Percentiles rank a stretch among this genome's conserved stretches.
Evolutionary conservation across 768 basidiomycete genomes (phyloP).

Genomic region (Termitomyces sp.): DNA sequence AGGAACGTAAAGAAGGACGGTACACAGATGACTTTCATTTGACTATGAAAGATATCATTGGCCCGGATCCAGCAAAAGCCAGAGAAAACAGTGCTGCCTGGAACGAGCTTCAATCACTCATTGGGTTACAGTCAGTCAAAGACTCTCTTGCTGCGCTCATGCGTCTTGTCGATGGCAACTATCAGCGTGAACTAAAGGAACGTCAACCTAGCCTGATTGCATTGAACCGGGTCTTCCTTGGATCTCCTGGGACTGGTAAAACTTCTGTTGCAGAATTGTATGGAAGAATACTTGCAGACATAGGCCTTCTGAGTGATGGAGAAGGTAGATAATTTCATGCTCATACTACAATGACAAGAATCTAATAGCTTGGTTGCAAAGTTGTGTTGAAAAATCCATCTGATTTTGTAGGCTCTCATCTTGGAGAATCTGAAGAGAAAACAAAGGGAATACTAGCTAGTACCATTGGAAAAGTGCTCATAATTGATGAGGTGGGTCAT

Average conservation of each 20-base stretch:
- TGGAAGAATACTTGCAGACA: background rate
- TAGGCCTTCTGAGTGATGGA: conserved; percentile 1
- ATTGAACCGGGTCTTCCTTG: background rate
- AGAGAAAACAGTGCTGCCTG: background rate
- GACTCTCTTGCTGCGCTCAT: conserved; percentile 33
- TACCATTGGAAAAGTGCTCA: background rate
- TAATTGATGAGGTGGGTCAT: background rate
- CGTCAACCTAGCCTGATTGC: background rate
- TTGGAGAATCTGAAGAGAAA: background rate
- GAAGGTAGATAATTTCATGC: background rate
- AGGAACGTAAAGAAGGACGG: background rate
- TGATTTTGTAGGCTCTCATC: background rate
- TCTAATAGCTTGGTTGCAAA: background rate
- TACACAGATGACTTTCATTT: background rate
- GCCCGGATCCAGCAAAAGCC: background rate
- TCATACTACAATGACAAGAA: background rate
- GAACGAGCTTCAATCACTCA: background rate
- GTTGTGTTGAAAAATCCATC: background rate
- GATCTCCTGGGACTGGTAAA: conserved; percentile 10
- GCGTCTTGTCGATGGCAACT: background rate
- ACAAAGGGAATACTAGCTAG: background rate
- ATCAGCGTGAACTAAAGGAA: background rate
- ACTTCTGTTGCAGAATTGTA: background rate
- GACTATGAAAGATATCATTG: background rate
- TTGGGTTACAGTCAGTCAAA: conserved; percentile 38